Evolutionary conservation across 192 early-diverging fungal genomes (phyloP), one percentile per base, ranked within the genome.

Genomic region (Entomortierella parvispora): DNA sequence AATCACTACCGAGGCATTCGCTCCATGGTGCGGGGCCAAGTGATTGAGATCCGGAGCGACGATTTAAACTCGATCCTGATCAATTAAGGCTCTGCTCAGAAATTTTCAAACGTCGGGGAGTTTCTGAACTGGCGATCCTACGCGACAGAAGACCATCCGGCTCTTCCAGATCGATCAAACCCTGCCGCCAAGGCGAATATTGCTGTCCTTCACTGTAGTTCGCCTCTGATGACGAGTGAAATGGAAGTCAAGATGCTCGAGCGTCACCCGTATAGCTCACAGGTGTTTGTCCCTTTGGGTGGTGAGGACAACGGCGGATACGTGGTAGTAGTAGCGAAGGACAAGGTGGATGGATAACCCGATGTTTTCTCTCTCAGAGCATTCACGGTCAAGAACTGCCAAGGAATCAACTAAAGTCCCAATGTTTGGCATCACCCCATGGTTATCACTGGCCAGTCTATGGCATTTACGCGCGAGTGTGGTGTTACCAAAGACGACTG

Each of bases 391-490:
- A 80, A 67, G 59, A 83, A 81, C 18, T 87, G 81, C 10, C 93
- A 95, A 81, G 95, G 92, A 2, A 86, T 96, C 65, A 95, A 89
- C 79, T 96, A 96, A 77, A 80, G 84, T 55, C 84, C 88, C 15
- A 93, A 91, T 69, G 85, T 90, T 48, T 96, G 95, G 95, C 95
- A 96, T 71, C 93, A 94, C 78, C 95, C 95, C 18, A 95, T 96
- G 93, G 84, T 96, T 48, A 86, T 56, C 22, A 78, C 50, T 2
- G 65, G 60, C 28, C 50, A 71, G 61, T 96, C 95, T 65, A 58
- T 88, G 18, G 88, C 88, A n/a, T 75, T 95, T 44, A 91, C 94
- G 14, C 89, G 92, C 80, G 95, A 96, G 81, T 90, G 86, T 67
- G 89, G 88, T 56, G 79, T 87, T 11, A 71, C 87, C 15, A 80